phyloP scores from a whole-genome alignment of 441 rosid species.

The Bocquillonia castaneifolia region DNA sequence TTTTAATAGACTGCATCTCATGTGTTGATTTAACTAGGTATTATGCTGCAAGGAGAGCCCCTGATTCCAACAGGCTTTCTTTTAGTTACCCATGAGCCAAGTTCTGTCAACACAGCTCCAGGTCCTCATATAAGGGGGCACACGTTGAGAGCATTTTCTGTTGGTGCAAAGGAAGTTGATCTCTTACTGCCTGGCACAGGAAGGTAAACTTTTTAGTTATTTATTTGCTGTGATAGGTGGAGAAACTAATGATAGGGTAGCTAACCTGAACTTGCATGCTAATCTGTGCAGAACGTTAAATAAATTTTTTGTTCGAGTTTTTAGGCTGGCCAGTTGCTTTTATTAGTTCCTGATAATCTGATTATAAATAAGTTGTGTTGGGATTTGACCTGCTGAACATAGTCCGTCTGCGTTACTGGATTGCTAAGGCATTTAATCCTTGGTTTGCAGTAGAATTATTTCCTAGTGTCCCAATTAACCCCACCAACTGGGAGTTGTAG shows the following conservation, averaged over 20 bases:
- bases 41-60: constrained; percentile 46
- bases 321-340: not conserved
- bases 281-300: not conserved
- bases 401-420: not conserved
- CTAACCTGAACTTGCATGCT: too few relatives aligned
- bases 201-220: constrained; percentile 46
- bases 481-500: not conserved
- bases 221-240: not conserved
- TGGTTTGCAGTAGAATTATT: not conserved
- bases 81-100: constrained; percentile 83
- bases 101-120: constrained; percentile 59
- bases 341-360: not conserved
- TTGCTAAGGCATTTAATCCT: not conserved
- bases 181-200: constrained; percentile 88
- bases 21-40: constrained; percentile 36
- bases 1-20: constrained; percentile 17
- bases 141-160: constrained; percentile 65
- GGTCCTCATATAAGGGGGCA: constrained; percentile 96
- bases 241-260: not conserved
- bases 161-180: constrained; percentile 89
- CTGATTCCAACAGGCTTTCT: constrained; percentile 66
- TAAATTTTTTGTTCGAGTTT: not conserved
- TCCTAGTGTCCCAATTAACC: not conserved
- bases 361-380: not conserved
- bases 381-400: not conserved